Conservation (phyloP, 2,329 filamentous ascomycete genomes). For the Aspergillus texensis region DNA sequence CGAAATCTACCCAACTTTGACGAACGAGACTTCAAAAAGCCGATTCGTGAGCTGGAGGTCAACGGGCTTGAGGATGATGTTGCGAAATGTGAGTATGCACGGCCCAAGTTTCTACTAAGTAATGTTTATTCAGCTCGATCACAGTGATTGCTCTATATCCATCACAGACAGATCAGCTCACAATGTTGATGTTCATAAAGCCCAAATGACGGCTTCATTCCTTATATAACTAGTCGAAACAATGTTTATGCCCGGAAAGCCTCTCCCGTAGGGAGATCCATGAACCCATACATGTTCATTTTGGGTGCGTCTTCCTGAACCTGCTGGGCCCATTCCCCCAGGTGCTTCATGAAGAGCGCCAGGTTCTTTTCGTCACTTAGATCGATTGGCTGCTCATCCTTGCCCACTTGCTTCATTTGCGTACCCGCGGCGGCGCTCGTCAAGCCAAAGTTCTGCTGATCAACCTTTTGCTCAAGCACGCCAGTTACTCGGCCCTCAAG, state of each 20-base stretch:
- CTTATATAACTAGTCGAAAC: neutral
- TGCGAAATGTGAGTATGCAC: neutral
- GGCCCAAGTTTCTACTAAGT: neutral
- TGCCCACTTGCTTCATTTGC: constrained; percentile 57
- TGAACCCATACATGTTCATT: constrained; percentile 47
- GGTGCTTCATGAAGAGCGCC: constrained; percentile 47
- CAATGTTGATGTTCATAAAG: neutral
- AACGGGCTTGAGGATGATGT: neutral
- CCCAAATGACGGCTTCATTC: neutral
- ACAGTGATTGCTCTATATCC: neutral
- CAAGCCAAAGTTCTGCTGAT: constrained; percentile 56
- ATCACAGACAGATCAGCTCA: neutral
- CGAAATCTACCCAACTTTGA: neutral
- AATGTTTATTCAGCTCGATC: neutral
- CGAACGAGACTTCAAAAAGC: neutral
- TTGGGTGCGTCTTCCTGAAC: constrained; percentile 42
- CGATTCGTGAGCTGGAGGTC: neutral
- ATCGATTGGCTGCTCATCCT: constrained; percentile 57
- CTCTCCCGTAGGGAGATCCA: constrained; percentile 35
- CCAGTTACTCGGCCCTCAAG: constrained; percentile 45
- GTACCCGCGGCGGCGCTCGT: constrained; percentile 51
- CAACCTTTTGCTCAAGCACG: constrained; percentile 52
- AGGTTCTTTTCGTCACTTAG: constrained; percentile 52
- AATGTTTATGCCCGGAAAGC: constrained; percentile 1
- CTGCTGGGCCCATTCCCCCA: constrained; percentile 48